Evolutionary conservation across 148 eudicot genomes (phyloP), one percentile per base, ranked within the genome.

Genomic region (Spergularia bocconei): DNA sequence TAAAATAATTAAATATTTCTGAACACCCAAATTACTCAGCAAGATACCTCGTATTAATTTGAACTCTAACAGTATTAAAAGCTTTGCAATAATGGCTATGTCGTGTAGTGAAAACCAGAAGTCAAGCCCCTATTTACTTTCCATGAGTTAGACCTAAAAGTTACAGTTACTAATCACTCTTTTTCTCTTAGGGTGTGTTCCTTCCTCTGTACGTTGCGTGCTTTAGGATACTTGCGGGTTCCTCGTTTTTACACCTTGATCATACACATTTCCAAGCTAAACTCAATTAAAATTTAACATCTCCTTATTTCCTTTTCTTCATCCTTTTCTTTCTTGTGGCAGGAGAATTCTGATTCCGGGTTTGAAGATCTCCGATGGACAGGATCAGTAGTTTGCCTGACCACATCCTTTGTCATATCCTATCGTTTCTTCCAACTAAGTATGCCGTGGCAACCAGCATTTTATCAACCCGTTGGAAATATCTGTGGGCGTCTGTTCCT

Each of bases 401-500:
- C 69, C 47, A 74, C 74, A 9, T 79, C 63, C 73, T 79, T 68
- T 68, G 74, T 51, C 57, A 67, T 17, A 68, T 79, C 16, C 74
- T 79, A 13, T 79, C 78, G 33, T 74, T 73, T 50, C 63, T 74
- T 19, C 82, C 82, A 19, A 79, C 78, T 17, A 74, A 79, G 54
- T 17, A 19, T 69, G 82, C 74, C 6, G 74, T 79, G 39, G 71
- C 64, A 21, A 61, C 82, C n/a, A 62, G 82, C 69, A 38, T 70
- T 79, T 17, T 79, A 71, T 69, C 82, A 21, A 69, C 56, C 11
- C 76, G 79, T 13, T 80, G 82, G 82, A 80, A 33, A 56, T 20
- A 75, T 14, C 2, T 80, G 17, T 80, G 82, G 82, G n/a, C 60
- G 55, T 75, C 60, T 75, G 65, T 75, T 62, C 75, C 75, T 15